Evolutionary conservation across 2,329 filamentous ascomycete genomes (phyloP).

Genomic region (Ceratocystiopsis minuta): DNA sequence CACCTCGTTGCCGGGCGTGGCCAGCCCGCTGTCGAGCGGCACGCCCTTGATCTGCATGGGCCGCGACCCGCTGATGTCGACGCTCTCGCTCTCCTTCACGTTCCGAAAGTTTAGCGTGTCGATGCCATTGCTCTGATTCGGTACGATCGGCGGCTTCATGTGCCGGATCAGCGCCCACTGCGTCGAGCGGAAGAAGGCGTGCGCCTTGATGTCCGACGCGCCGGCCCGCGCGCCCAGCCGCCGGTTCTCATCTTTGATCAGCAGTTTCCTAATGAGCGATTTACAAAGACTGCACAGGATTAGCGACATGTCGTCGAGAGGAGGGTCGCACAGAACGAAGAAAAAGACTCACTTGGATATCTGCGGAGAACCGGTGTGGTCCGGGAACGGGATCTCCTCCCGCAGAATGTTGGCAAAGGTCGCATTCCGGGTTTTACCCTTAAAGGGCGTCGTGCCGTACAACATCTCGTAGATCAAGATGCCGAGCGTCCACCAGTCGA

Average conservation of each 20-base stretch:
- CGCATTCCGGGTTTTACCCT: slow-evolving; percentile 95
- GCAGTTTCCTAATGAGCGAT: slow-evolving; percentile 81
- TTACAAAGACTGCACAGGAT: slow-evolving; percentile 60
- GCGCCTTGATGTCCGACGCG: slow-evolving; percentile 88
- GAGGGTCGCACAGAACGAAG: neutral
- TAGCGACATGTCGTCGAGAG: neutral
- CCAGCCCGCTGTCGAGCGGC: slow-evolving; percentile 67
- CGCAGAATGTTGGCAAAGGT: slow-evolving; percentile 95
- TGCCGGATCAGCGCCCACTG: slow-evolving; percentile 95
- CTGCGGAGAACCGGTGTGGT: slow-evolving; percentile 65
- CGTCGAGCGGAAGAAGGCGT: slow-evolving; percentile 89
- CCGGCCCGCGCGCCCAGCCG: slow-evolving; percentile 85
- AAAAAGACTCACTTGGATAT: slow-evolving; percentile 85
- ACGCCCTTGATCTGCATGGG: slow-evolving; percentile 50
- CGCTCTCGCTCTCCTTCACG: slow-evolving; percentile 91
- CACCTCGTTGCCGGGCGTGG: slow-evolving; percentile 63
- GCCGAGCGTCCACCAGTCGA: slow-evolving; percentile 98
- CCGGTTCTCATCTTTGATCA: slow-evolving; percentile 95
- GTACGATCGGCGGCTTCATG: slow-evolving; percentile 94
- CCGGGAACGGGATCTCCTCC: slow-evolving; percentile 91
- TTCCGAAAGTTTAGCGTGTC: slow-evolving; percentile 96
- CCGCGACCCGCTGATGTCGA: slow-evolving; percentile 56
- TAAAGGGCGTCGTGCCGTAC: slow-evolving; percentile 95
- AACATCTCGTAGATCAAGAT: slow-evolving; percentile 99
- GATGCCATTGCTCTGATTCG: slow-evolving; percentile 72